Evolutionary conservation across 192 early-diverging fungal species (phyloP).

Genomic region (Entomortierella parvispora): DNA sequence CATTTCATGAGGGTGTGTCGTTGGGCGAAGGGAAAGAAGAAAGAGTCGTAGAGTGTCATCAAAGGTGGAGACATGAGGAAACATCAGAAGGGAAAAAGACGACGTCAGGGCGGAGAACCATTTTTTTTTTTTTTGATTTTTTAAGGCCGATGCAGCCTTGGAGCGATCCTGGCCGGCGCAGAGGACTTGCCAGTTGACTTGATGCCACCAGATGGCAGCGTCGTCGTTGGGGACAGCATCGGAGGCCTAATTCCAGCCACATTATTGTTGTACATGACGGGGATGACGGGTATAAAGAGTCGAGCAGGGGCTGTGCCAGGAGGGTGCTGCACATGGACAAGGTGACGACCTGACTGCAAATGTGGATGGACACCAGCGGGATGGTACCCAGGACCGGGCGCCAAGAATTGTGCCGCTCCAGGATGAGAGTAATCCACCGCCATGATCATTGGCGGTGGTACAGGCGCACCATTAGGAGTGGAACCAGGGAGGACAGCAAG

Average conservation of each 20-base stretch:
- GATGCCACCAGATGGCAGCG: background rate
- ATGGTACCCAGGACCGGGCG: slow-evolving; percentile 12
- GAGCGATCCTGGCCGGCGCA: slow-evolving; percentile 38
- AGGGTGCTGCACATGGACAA: background rate
- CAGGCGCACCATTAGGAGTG: slow-evolving; percentile 1
- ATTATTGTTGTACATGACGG: slow-evolving; percentile 48
- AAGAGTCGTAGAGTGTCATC: no score
- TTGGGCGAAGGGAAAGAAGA: slow-evolving; percentile 1
- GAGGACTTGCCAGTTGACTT: slow-evolving; percentile 11
- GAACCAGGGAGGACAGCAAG: background rate
- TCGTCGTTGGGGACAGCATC: background rate
- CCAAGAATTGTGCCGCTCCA: background rate
- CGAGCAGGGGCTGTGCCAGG: background rate
- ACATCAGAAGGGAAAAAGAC: no score
- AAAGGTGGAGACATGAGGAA: no score
- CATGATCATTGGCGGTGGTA: slow-evolving; percentile 37
- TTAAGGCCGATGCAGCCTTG: slow-evolving; percentile 22
- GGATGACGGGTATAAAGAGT: slow-evolving; percentile 47
- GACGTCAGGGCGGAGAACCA: no score
- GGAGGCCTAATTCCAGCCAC: background rate
- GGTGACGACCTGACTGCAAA: background rate
- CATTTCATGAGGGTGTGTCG: no score
- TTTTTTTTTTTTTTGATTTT: no score
- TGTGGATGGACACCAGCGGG: no score
- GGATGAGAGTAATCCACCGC: slow-evolving; percentile 42